phyloP scores from a whole-genome alignment of 352 stramenopile species.

The Phytophthora fragariaefolia region DNA sequence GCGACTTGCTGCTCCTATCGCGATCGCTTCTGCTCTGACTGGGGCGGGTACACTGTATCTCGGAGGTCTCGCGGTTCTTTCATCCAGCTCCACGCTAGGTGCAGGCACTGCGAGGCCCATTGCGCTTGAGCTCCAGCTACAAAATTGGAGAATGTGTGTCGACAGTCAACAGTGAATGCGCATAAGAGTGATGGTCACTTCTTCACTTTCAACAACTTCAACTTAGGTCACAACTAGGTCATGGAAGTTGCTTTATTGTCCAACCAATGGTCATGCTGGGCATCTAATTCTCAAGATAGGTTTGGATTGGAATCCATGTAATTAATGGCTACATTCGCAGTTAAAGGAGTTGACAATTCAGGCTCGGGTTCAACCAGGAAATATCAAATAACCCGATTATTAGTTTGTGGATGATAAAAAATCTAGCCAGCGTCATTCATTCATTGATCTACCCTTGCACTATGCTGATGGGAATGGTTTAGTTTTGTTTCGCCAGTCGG shows the following conservation, averaged over 20 bases:
- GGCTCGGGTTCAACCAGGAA: too few species aligned
- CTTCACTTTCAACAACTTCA: too few species aligned
- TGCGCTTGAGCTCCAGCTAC: conserved; percentile 10
- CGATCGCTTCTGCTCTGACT: conserved; percentile 20
- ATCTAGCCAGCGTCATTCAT: not conserved
- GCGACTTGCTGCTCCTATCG: not conserved
- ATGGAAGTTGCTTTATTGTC: too few species aligned
- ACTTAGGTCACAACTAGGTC: conserved; percentile 23
- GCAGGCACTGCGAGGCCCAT: conserved; percentile 22
- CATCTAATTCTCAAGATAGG: too few species aligned
- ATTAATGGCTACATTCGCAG: too few species aligned
- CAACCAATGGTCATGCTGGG: too few species aligned
- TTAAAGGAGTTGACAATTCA: too few species aligned
- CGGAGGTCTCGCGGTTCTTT: conserved; percentile 29
- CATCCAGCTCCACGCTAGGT: conserved; percentile 43
- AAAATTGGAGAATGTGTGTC: conserved; percentile 33
- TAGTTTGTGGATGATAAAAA: conserved; percentile 8
- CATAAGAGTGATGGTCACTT: conserved; percentile 52
- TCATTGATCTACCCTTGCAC: not conserved
- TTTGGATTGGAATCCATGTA: too few species aligned
- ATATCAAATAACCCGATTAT: too few species aligned
- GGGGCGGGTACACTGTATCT: conserved; percentile 44
- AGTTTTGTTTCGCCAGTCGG: conserved; percentile 43
- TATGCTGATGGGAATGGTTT: conserved; percentile 44
- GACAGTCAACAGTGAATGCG: conserved; percentile 7